Evolutionary conservation across 2,329 filamentous ascomycete species (phyloP).

Genomic region (Canariomyces notabilis): DNA sequence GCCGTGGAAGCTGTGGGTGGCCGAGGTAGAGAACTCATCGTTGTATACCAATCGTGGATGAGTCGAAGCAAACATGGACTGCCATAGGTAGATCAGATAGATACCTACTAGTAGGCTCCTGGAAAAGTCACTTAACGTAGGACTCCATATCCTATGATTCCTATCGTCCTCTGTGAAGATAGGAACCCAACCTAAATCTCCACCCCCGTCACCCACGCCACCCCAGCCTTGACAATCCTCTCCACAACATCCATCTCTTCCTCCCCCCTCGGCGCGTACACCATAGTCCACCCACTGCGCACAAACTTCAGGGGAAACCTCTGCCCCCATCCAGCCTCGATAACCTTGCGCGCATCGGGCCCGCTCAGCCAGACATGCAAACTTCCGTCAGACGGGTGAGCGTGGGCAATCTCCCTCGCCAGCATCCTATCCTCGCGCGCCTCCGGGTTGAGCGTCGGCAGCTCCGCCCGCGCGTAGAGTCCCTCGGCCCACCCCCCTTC

Average conservation of each 20-base stretch:
- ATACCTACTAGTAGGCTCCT: background rate
- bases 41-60: constrained; percentile 10
- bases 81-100: background rate
- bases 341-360: constrained; percentile 8
- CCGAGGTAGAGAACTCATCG: constrained; percentile 9
- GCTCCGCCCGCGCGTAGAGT: background rate
- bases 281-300: constrained; percentile 9
- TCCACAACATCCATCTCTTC: constrained; percentile 10
- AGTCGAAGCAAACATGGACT: background rate
- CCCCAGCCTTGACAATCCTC: constrained; percentile 9
- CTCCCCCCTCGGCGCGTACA: constrained; percentile 6
- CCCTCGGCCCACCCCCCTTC: constrained; percentile 5
- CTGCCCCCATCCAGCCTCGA: constrained; percentile 10
- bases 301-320: constrained; percentile 8
- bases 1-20: constrained; percentile 10
- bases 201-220: constrained; percentile 7
- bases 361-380: constrained; percentile 12
- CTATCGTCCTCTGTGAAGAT: no score
- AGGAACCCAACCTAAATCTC: background rate
- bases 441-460: constrained; percentile 4
- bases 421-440: constrained; percentile 6
- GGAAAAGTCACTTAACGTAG: background rate
- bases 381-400: constrained; percentile 9
- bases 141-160: no score
- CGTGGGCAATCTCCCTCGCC: constrained; percentile 7